Evolutionary conservation across 805 yeast species (phyloP), one percentile per base, ranked within the genome.

Genomic region (Ogataea neopini): DNA sequence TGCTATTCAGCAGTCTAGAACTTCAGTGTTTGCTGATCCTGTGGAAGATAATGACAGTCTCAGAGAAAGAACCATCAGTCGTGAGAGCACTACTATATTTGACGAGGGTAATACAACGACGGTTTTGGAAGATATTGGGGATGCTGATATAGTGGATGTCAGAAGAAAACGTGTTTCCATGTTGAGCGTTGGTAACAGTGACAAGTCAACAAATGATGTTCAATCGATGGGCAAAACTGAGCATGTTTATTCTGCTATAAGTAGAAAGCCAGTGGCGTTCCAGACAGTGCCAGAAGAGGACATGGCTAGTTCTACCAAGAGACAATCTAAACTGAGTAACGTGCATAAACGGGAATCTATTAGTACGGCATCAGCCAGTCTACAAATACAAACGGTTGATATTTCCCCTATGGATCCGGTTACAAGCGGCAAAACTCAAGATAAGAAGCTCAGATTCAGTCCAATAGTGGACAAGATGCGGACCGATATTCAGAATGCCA

Each of bases 1-100:
- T 13, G 14, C 2, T n/a, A 22, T 15, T 5, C 42, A 26, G 34
- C 26, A 43, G n/a, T 36, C 45, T 10, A 44, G 57, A 29, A 34
- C 40, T 6, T 61, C 66, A 4, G 42, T 57, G 8, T 65, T 61
- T 50, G 67, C 56, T 1, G 68, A 65, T 45, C 63, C 63, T 1
- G 63, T 57, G 19, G 63, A 59, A 25, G 52, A 53, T n/a, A 41
- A 32, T 8, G 17, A 34, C 10, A 14, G 20, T 9, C 17, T 38
- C 7, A 44, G 40, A 10, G 38, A 14, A 6, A 26, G 43, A n/a
- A 51, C 33, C 14, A 38, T 47, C 5, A 43, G 29, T 19, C 43
- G 51, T 18, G 58, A 56, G 22, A 51, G 49, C 30, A 49, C 55
- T 3, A 56, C 57, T 4, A 51, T 59, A 10, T 57, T 57, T 26